These are phyloP conservation scores for Penicillium corylophilum DNA, from an alignment of 2,329 filamentous ascomycete species.

Conservation along the genomic window DNA sequence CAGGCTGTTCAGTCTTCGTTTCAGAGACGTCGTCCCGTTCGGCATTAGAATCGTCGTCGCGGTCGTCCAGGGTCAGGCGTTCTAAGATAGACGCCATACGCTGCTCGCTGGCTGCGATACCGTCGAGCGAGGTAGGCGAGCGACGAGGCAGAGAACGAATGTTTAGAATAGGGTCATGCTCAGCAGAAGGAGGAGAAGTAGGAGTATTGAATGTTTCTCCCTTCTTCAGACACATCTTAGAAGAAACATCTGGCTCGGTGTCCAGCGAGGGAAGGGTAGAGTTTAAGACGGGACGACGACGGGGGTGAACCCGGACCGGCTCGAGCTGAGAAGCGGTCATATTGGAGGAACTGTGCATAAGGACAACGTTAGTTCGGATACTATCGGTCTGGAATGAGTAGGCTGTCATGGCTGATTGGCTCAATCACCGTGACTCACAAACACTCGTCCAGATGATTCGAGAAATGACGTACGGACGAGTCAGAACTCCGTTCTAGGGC, in stretches of 20 bases:
- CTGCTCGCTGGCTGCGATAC: conserved; percentile 66
- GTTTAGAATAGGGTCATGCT: conserved; percentile 44
- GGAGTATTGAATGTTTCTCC: conserved; percentile 63
- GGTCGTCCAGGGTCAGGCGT: conserved; percentile 62
- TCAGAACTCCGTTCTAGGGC: conserved; percentile 10
- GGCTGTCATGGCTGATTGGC: conserved; percentile 13
- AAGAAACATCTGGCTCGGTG: conserved; percentile 26
- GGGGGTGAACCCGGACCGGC: conserved; percentile 30
- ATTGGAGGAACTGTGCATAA: conserved; percentile 17
- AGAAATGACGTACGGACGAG: conserved; percentile 20
- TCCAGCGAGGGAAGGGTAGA: conserved; percentile 27
- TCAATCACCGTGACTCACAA: conserved; percentile 20
- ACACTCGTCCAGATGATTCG: conserved; percentile 14
- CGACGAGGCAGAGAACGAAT: conserved; percentile 58
- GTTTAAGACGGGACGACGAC: conserved; percentile 35
- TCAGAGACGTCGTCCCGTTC: conserved; percentile 10
- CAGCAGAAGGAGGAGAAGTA: conserved; percentile 39
- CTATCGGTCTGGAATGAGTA: not conserved
- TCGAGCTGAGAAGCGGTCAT: conserved; percentile 32
- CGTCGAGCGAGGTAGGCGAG: conserved; percentile 67
- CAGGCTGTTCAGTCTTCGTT: conserved; percentile 34
- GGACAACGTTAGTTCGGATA: conserved; percentile 8
- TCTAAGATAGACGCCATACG: conserved; percentile 66
- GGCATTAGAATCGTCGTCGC: conserved; percentile 45
- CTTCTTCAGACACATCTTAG: conserved; percentile 63